These are phyloP conservation scores for Scutellaria minor DNA, from an alignment of 257 asterid species.

Conservation along the genomic window DNA sequence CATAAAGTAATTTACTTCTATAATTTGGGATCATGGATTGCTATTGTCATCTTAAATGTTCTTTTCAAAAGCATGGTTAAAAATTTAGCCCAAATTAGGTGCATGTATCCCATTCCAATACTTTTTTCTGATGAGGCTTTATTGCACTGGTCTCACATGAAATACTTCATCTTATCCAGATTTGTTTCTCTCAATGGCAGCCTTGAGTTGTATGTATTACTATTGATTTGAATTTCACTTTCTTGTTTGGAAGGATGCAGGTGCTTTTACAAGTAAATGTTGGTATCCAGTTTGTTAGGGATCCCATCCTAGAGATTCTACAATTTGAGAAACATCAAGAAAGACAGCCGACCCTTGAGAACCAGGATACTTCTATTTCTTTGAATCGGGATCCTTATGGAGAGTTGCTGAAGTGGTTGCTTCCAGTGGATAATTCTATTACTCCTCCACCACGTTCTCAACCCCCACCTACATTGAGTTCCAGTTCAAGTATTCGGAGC, in stretches of 20 bases:
- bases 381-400: constrained; percentile 74
- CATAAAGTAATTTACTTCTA: not conserved
- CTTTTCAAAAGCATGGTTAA: not conserved
- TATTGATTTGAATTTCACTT: constrained; percentile 60
- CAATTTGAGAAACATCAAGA: constrained; percentile 87
- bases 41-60: not conserved
- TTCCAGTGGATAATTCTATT: constrained; percentile 90
- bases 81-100: constrained; percentile 15
- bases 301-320: constrained; percentile 93
- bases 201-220: constrained; percentile 35
- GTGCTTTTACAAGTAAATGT: constrained; percentile 93
- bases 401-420: constrained; percentile 85
- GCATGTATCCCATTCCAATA: constrained; percentile 27
- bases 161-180: constrained; percentile 11
- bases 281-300: constrained; percentile 69
- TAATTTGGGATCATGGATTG: constrained; percentile 13
- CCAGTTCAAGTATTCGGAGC: constrained; percentile 73
- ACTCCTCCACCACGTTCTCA: constrained; percentile 69
- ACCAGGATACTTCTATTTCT: constrained; percentile 44
- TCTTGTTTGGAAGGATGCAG: constrained; percentile 98
- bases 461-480: constrained; percentile 72
- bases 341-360: constrained; percentile 52
- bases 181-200: constrained; percentile 15
- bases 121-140: constrained; percentile 9
- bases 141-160: constrained; percentile 6